Percentiles rank a stretch among this genome's conserved stretches.
phyloP scores from a whole-genome alignment of 805 yeast genomes.

The Huiozyma sinensis region DNA sequence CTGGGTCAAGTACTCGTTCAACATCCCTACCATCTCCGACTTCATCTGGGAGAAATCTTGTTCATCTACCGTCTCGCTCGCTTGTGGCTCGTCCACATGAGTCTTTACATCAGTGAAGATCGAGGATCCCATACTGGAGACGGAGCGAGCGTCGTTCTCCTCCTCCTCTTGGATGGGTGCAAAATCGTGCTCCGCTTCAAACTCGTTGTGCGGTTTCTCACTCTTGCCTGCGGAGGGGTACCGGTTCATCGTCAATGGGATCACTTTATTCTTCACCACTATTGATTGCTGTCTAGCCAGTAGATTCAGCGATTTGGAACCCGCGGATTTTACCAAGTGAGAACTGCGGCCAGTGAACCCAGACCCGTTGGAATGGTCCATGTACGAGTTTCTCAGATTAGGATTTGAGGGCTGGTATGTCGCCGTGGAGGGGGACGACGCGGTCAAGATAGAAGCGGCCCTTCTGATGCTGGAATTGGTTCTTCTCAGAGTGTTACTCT shows the following conservation, averaged over 20 bases:
- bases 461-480: slow-evolving; percentile 29
- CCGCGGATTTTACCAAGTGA: slow-evolving; percentile 19
- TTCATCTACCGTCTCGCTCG: not conserved
- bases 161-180: slow-evolving; percentile 12
- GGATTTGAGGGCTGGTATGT: not conserved
- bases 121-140: slow-evolving; percentile 1
- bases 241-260: slow-evolving; percentile 23
- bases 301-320: slow-evolving; percentile 17
- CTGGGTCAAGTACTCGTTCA: slow-evolving; percentile 18
- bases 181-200: slow-evolving; percentile 5
- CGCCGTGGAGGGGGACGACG: slow-evolving; percentile 7
- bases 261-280: slow-evolving; percentile 27
- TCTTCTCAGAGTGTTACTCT: slow-evolving; percentile 18
- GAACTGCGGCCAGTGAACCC: not conserved
- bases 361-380: not conserved
- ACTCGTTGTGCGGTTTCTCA: slow-evolving; percentile 13
- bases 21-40: slow-evolving; percentile 2
- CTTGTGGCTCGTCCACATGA: not conserved
- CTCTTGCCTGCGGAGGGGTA: slow-evolving; percentile 20
- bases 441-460: slow-evolving; percentile 27
- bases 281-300: slow-evolving; percentile 27
- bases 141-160: slow-evolving; percentile 6
- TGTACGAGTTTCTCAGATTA: not conserved
- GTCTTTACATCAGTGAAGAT: slow-evolving; percentile 1
- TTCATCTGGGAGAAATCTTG: slow-evolving; percentile 1